Conservation (phyloP, 306 rosid species). For the Fagus crenata region DNA sequence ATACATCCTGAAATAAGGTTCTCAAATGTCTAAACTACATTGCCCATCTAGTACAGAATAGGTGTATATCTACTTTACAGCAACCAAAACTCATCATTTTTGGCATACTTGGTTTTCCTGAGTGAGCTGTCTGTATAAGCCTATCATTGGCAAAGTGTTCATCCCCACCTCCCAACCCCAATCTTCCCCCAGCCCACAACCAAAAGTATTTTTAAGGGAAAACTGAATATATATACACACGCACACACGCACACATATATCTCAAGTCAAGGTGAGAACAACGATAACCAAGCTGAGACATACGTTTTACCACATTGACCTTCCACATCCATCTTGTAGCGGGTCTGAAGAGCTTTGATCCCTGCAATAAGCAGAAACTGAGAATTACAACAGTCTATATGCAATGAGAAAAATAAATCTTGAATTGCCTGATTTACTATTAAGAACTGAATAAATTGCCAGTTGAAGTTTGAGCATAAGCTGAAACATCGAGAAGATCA, state of each 20-base stretch:
- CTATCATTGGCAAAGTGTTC: not conserved
- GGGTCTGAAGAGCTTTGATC: slow-evolving; percentile 51
- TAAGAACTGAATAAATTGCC: not conserved
- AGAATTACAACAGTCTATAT: not conserved
- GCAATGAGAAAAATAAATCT: not conserved
- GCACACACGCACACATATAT: too few relatives aligned
- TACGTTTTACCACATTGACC: slow-evolving; percentile 68
- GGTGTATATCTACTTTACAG: not conserved
- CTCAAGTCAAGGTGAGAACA: not conserved
- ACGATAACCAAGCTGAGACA: slow-evolving; percentile 14
- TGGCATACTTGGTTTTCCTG: not conserved
- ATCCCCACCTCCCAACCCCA: not conserved
- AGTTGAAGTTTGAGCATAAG: not conserved
- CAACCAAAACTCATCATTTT: not conserved
- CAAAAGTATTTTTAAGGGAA: not conserved
- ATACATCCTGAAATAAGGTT: not conserved
- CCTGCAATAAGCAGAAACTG: slow-evolving; percentile 42
- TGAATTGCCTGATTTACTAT: not conserved
- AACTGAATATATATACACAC: too few relatives aligned
- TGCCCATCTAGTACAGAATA: not conserved
- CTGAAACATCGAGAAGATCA: not conserved
- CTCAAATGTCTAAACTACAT: not conserved
- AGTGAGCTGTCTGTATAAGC: not conserved
- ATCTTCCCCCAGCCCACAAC: not conserved
- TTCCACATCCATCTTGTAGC: slow-evolving; percentile 74